These are phyloP conservation scores for Aspergillus haitiensis DNA, from an alignment of 495 filamentous ascomycete species.

Conservation along the genomic window DNA sequence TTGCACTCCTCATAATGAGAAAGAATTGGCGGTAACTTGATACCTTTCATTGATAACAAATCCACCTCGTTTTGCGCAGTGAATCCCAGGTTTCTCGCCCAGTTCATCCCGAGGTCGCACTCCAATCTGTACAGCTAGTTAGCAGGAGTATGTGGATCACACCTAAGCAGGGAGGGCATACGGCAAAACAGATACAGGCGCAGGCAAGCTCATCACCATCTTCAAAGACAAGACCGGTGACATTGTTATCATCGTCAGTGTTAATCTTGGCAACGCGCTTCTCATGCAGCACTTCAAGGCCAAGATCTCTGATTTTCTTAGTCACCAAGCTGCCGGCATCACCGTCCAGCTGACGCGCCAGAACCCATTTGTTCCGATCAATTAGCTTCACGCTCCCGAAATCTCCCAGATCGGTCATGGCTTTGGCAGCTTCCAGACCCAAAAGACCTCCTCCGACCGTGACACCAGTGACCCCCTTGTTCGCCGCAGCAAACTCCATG, in stretches of 20 bases:
- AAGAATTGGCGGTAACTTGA: background rate
- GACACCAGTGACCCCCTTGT: conserved; percentile 68
- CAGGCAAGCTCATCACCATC: conserved; percentile 83
- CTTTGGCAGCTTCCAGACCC: conserved; percentile 91
- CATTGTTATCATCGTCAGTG: conserved; percentile 62
- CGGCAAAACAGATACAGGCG: conserved; percentile 85
- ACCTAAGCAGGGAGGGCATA: conserved; percentile 36
- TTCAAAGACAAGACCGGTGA: conserved; percentile 77
- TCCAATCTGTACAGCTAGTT: conserved; percentile 58
- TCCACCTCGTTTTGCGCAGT: conserved; percentile 71
- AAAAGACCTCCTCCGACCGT: conserved; percentile 91
- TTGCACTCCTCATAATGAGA: background rate
- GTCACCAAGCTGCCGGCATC: conserved; percentile 85
- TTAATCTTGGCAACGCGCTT: conserved; percentile 76
- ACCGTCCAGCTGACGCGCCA: conserved; percentile 80
- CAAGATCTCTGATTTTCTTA: conserved; percentile 77
- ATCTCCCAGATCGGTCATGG: conserved; percentile 84
- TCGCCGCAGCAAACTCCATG: conserved; percentile 66
- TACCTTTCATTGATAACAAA: conserved; percentile 70
- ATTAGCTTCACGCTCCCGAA: conserved; percentile 80
- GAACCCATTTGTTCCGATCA: conserved; percentile 87
- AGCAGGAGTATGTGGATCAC: background rate
- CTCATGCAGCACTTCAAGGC: conserved; percentile 78
- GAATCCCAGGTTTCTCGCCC: conserved; percentile 67
- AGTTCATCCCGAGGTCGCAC: conserved; percentile 84